Evolutionary conservation across 2,329 filamentous ascomycete species (phyloP).

Genomic region (Fusarium redolens): DNA sequence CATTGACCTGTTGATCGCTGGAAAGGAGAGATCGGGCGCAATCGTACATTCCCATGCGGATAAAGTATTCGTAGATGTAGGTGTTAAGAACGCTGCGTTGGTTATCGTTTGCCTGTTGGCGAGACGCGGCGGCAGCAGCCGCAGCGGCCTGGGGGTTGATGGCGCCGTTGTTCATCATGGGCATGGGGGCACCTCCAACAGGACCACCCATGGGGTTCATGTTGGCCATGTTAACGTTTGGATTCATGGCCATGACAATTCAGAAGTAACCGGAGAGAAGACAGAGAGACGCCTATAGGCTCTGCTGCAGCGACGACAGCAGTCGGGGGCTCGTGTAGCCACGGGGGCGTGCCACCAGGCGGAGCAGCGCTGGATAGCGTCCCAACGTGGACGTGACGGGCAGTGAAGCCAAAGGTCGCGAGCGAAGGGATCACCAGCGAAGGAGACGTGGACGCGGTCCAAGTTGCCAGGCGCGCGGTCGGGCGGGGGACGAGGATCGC

Average conservation of each 20-base stretch:
- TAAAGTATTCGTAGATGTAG: conserved; percentile 92
- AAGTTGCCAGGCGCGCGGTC: conserved; percentile 41
- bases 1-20: conserved; percentile 73
- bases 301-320: conserved; percentile 42
- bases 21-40: conserved; percentile 80
- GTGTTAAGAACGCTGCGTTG: conserved; percentile 77
- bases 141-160: conserved; percentile 50
- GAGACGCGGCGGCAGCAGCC: conserved; percentile 48
- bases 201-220: conserved; percentile 77
- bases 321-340: conserved; percentile 47
- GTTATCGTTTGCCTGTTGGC: conserved; percentile 57
- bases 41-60: conserved; percentile 86
- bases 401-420: conserved; percentile 44
- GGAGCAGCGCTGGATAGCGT: conserved; percentile 48
- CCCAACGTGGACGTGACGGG: conserved; percentile 50
- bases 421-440: conserved; percentile 25
- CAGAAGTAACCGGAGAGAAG: conserved; percentile 30
- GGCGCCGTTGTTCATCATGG: conserved; percentile 74
- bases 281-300: conserved; percentile 37
- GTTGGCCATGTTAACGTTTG: conserved; percentile 72
- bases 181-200: conserved; percentile 69
- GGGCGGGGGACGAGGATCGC: conserved; percentile 39
- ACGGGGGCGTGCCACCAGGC: conserved; percentile 50
- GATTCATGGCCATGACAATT: conserved; percentile 62
- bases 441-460: conserved; percentile 42